phyloP scores from a whole-genome alignment of 495 filamentous ascomycete species.

The Lepraria neglecta region DNA sequence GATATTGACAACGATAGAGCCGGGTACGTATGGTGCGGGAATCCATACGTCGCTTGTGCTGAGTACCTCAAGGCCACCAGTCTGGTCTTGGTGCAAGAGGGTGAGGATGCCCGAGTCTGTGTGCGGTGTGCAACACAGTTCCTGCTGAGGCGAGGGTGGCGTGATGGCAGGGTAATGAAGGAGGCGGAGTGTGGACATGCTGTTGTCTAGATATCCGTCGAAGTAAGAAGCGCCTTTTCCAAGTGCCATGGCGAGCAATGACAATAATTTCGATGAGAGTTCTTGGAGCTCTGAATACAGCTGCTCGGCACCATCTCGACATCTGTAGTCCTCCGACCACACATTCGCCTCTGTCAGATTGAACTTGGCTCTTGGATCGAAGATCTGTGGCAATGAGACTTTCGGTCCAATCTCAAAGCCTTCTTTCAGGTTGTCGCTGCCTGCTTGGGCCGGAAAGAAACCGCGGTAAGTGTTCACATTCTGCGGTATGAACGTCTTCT shows the following conservation, averaged over 20 bases:
- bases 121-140: conserved; percentile 42
- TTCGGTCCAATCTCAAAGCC: conserved; percentile 43
- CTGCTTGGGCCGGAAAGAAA: conserved; percentile 40
- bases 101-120: conserved; percentile 43
- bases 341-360: conserved; percentile 41
- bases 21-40: conserved; percentile 39
- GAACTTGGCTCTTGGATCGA: conserved; percentile 18
- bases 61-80: conserved; percentile 41
- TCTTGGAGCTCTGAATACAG: conserved; percentile 40
- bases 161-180: conserved; percentile 35
- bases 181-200: conserved; percentile 40
- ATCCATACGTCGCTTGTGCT: conserved; percentile 39
- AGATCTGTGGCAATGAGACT: conserved; percentile 8
- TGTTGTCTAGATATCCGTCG: conserved; percentile 35
- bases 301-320: conserved; percentile 31
- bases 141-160: conserved; percentile 29
- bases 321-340: conserved; percentile 32
- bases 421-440: conserved; percentile 42
- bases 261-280: conserved; percentile 38
- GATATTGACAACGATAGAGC: conserved; percentile 46
- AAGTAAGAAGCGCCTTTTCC: conserved; percentile 38
- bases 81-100: conserved; percentile 40
- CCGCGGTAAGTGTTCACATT: conserved; percentile 43
- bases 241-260: conserved; percentile 38
- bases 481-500: conserved; percentile 33